Conservation (phyloP, 2,329 filamentous ascomycete species). For the Calonectria naviculata region DNA sequence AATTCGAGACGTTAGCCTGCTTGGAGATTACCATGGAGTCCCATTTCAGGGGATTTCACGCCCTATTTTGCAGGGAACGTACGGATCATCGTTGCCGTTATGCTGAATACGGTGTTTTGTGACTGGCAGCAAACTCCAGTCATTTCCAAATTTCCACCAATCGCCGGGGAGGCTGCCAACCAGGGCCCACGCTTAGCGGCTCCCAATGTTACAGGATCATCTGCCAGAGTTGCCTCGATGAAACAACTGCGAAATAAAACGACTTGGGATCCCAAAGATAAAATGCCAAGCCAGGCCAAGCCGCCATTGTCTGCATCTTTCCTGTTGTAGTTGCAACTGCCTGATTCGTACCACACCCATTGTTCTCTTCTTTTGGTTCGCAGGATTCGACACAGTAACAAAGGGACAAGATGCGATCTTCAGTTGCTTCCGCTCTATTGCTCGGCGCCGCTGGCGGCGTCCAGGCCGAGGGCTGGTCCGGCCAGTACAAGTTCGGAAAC, state of each 20-base stretch:
- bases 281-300: background rate
- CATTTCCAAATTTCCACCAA: background rate
- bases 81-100: background rate
- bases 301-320: background rate
- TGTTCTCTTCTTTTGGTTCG: no score
- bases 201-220: background rate
- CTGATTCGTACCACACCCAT: no score
- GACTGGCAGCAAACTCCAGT: background rate
- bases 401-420: conserved; percentile 2
- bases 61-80: background rate
- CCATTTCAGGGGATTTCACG: background rate
- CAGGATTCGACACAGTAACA: background rate
- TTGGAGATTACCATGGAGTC: background rate
- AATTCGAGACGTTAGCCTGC: background rate
- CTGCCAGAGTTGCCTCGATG: background rate
- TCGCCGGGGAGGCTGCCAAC: background rate
- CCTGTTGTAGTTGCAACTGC: background rate
- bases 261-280: background rate
- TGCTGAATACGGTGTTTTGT: background rate
- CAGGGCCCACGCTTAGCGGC: background rate
- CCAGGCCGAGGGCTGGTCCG: conserved; percentile 13
- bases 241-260: background rate
- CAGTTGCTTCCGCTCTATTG: conserved; percentile 2
- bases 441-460: conserved; percentile 5
- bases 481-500: conserved; percentile 26